A percentile compares a stretch with the other conserved stretches of the same genome.
Evolutionary conservation across 805 yeast genomes (phyloP).

Genomic region (Myxozyma mucilagina): DNA sequence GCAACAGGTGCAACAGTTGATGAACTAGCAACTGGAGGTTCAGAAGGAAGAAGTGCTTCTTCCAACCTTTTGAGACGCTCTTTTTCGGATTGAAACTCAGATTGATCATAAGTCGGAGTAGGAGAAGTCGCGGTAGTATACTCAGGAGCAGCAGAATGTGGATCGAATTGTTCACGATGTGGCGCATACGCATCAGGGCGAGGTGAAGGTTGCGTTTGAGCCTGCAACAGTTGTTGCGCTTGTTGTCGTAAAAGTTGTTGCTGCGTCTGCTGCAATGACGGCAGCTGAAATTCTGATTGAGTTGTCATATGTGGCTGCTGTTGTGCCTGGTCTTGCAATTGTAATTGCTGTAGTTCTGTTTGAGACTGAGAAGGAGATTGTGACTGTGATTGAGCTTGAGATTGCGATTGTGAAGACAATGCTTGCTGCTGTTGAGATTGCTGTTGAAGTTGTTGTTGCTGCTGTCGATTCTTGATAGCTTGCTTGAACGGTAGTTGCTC

Average conservation of each 20-base stretch:
- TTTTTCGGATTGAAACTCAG: conserved; percentile 70
- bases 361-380: no score
- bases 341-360: no score
- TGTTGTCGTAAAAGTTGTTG: no score
- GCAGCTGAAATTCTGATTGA: no score
- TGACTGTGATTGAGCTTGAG: neutral
- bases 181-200: no score
- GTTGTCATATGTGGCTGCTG: no score
- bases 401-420: neutral
- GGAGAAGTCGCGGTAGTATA: neutral
- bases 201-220: no score
- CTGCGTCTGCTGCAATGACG: no score
- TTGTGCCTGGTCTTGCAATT: no score
- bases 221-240: no score
- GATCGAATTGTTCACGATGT: no score
- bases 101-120: conserved; percentile 8
- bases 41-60: conserved; percentile 64
- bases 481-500: neutral
- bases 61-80: conserved; percentile 56
- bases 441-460: neutral
- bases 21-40: conserved; percentile 39
- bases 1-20: neutral
- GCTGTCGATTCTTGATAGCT: neutral
- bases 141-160: neutral
- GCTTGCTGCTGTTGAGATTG: neutral